phyloP scores from a whole-genome alignment of 106 monocot species.

The Allium cepa region DNA sequence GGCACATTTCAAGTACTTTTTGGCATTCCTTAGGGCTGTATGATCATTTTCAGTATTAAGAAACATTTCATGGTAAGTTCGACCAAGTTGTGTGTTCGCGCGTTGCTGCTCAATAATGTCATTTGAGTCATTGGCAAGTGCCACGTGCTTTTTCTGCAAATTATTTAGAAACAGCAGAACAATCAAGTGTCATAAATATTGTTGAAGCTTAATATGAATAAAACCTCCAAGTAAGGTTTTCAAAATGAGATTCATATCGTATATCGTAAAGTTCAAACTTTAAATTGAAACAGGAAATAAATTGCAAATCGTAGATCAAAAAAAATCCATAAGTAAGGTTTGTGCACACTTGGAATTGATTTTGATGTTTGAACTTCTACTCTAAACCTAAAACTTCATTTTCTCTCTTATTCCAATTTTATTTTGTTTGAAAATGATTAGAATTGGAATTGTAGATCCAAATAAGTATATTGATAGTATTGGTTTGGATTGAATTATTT shows the following conservation, averaged over 20 bases:
- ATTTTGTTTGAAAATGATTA: too few species aligned
- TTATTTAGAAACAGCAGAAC: conserved; percentile 6
- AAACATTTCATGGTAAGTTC: conserved; percentile 92
- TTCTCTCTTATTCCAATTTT: too few species aligned
- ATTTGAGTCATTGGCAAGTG: conserved; percentile 78
- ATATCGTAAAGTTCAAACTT: neutral
- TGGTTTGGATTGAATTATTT: too few species aligned
- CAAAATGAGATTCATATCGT: neutral
- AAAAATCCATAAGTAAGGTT: neutral
- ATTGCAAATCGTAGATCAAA: neutral
- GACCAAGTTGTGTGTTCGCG: conserved; percentile 90
- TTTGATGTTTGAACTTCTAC: too few species aligned
- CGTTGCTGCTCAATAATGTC: conserved; percentile 91
- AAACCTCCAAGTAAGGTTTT: too few species aligned
- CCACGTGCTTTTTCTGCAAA: conserved; percentile 84
- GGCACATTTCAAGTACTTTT: conserved; percentile 84
- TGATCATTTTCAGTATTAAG: conserved; percentile 81
- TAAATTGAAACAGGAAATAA: neutral
- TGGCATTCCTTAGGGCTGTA: conserved; percentile 61
- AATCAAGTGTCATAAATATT: neutral
- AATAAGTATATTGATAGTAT: too few species aligned
- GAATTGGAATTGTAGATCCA: too few species aligned
- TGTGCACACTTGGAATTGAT: too few species aligned
- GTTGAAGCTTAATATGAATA: too few species aligned
- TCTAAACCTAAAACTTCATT: too few species aligned